Conservation (phyloP, 495 filamentous ascomycete genomes). For the Monascus purpureus region DNA sequence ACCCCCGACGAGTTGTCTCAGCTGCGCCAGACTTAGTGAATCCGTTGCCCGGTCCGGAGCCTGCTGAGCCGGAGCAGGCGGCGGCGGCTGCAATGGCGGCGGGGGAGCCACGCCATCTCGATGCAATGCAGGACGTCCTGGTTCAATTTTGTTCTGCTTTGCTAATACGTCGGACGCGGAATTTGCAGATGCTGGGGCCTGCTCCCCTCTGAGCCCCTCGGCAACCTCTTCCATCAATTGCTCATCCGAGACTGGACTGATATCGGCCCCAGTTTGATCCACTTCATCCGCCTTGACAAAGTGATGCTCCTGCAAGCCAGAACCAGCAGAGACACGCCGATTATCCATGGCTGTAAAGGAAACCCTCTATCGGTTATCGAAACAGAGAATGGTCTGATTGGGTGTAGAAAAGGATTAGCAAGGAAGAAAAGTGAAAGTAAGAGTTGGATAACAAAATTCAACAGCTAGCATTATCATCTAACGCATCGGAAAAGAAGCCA, state of each 20-base stretch:
- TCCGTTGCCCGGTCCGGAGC: slow-evolving; percentile 41
- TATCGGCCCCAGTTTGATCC: slow-evolving; percentile 40
- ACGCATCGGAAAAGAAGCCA: no score
- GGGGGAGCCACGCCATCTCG: slow-evolving; percentile 44
- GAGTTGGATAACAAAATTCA: no score
- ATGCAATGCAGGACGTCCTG: slow-evolving; percentile 37
- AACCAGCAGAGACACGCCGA: slow-evolving; percentile 8
- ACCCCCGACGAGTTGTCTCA: slow-evolving; percentile 66
- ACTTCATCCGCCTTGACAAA: slow-evolving; percentile 43
- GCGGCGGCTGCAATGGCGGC: slow-evolving; percentile 43
- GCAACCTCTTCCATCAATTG: slow-evolving; percentile 35
- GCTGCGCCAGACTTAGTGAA: slow-evolving; percentile 70
- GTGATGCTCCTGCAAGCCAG: slow-evolving; percentile 20
- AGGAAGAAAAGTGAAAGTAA: no score
- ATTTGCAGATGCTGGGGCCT: slow-evolving; percentile 11
- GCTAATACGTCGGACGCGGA: slow-evolving; percentile 2
- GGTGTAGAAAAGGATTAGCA: no score
- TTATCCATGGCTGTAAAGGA: no score
- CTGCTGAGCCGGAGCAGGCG: slow-evolving; percentile 37
- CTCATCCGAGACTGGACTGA: slow-evolving; percentile 33
- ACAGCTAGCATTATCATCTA: no score
- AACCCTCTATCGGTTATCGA: no score
- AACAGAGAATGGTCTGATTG: no score
- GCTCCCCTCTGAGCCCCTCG: slow-evolving; percentile 33
- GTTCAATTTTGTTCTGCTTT: slow-evolving; percentile 7